These are phyloP conservation scores for Hanseniaspora jakobsenii DNA, from an alignment of 805 yeast species.

Conservation along the genomic window DNA sequence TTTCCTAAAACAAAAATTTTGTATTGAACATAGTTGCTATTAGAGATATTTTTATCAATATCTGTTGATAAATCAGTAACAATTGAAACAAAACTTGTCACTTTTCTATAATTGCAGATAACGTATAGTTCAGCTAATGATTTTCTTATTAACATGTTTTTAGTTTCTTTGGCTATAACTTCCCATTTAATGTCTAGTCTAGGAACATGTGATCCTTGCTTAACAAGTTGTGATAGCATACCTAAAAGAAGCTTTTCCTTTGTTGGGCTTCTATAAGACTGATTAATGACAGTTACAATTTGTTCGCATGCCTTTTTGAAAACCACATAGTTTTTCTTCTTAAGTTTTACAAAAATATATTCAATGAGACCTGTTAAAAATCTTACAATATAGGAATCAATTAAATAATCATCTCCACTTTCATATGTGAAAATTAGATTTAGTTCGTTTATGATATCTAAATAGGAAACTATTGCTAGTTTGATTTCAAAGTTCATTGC, in stretches of 20 bases:
- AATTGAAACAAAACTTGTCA: too few relatives aligned
- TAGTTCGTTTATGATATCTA: conserved; percentile 2
- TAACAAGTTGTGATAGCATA: conserved; percentile 6
- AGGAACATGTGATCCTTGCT: not conserved
- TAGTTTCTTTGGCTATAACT: not conserved
- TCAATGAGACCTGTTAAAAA: conserved; percentile 9
- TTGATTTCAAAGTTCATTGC: conserved; percentile 12
- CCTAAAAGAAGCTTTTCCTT: conserved; percentile 8
- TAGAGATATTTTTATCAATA: not conserved
- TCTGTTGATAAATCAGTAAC: not conserved
- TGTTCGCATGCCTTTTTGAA: not conserved
- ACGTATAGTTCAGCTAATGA: conserved; percentile 8
- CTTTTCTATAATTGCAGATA: conserved; percentile 6
- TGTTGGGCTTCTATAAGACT: too few relatives aligned
- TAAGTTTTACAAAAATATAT: not conserved
- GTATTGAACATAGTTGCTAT: not conserved
- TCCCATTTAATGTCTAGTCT: conserved; percentile 5
- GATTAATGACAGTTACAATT: conserved; percentile 2
- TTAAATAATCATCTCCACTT: conserved; percentile 2
- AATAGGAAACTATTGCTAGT: conserved; percentile 6
- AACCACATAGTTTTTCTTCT: not conserved
- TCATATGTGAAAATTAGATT: conserved; percentile 1
- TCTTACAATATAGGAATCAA: conserved; percentile 14
- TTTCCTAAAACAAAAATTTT: conserved; percentile 6
- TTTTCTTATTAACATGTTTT: conserved; percentile 10